Evolutionary conservation across 805 yeast genomes (phyloP), one percentile per base, ranked within the genome.

Genomic region (Teunomyces funiuensis): DNA sequence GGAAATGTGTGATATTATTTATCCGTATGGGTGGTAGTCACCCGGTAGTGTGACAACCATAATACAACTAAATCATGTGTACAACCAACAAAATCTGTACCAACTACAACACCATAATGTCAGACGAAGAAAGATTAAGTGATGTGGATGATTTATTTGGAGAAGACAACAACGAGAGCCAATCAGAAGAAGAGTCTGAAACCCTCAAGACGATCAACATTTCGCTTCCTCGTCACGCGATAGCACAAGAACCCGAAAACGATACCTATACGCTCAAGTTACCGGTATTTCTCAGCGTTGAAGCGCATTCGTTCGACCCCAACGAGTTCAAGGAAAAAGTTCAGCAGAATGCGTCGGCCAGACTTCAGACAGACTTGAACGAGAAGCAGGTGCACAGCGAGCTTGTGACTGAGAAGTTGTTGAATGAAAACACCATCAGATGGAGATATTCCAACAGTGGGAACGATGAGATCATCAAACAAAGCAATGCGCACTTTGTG

Each of bases 361-460:
- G 72, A 47, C 40, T 49, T 15, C 52, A 52, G 28, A 45, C 63
- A 3, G 51, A 59, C 30, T 60, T 67, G 29, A 49, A 70, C 17
- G 66, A 71, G 10, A 70, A 71, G 36, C 77, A 74, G 28, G 76
- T 73, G 29, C 73, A 76, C 46, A 66, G 61, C 36, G 73, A 66
- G 34, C 49, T 61, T 26, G 61, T 81, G n/a, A 77, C 82, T 27
- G 85, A 83, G 46, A 79, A 79, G 54, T 66, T 84, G 25, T 73
- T 79, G 42, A 88, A 83, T 47, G 89, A 86, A 55, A 91, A 89
- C 61, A 88, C 97, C 0, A 73, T 93, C 25, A 79, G 99, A 57
- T 93, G 99, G 99, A 80, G 96, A 64, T 91, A 90, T 61, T 84
- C 88, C 11, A 79, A 84, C 44, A 82, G 81, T 45, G 78, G 77